Evolutionary conservation across 805 yeast species (phyloP), one percentile per base, ranked within the genome.

Genomic region (Candida xyloterini): DNA sequence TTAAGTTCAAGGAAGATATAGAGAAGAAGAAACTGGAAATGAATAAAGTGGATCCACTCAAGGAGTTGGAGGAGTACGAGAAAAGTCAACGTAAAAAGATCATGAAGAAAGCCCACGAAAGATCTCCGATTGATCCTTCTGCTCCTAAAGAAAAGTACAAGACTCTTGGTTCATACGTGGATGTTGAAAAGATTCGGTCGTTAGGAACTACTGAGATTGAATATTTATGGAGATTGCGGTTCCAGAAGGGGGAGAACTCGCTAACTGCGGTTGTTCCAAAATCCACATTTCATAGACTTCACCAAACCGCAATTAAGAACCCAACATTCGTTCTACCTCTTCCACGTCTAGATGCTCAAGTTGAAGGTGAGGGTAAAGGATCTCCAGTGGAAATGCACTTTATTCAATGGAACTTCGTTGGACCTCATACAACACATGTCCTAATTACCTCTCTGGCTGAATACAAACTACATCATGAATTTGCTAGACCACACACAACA

Each of bases 401-500:
- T 59, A 78, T 90, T 15, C 98, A 93, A 65, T 93, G 99, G 99
- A 72, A 79, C 14, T 86, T 88, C 59, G 90, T 84, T 10, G 95
- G 91, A 1, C 81, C 85, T 11, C 53, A 78, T 29, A 90, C 97
- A 2, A 71, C 86, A 1, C 96, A 93, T 65, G 87, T 95, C 57
- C 74, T 93, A 74, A 70, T 93, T 52, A 93, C 99, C 2, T 80
- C 96, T 0, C 72, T 93, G 48, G 90, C 93, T 1, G 98, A 93
- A 63, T 93, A 79, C 64, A 89, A 91, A 61, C 72, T 89, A 21
- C 96, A 91, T 57, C 78, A 77, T 40, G 97, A 91, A 57, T 93
- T 72, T 62, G 96, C 99, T 8, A 82, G 87, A 57, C 98, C 99
- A 1, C 98, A 93, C 62, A 88, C 97, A 0, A 86, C 96, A 0